Base-by-base conservation (phyloP, 305 asterid genomes). In the Lippia alba region DNA sequence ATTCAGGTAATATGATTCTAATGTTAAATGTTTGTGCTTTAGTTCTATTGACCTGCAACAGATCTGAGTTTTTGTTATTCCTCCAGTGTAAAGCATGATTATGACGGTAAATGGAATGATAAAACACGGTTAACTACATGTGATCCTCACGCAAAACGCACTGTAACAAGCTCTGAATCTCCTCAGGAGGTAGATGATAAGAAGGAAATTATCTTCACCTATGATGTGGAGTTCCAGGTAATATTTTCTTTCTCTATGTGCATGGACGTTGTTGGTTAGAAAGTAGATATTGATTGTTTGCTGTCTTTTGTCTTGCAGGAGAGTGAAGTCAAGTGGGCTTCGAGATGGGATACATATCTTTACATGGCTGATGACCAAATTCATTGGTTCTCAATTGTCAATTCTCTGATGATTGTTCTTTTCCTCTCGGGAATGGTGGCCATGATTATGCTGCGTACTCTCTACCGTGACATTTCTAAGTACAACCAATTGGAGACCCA, bases 351-450 rank as follows among this genome's bases (percentile, higher is more conserved):
- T 61, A 86, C 97, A 1, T 91, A 91, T 73, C 94, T 91, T 60
- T 80, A 83, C 71, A 85, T 91, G 97, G 82, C 96, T 56, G 96
- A 91, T 72, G 97, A 91, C 71, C 96, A 91, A 80, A 88, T 91
- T 55, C 97, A 91, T 75, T 91, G 97, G 97, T 91, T 91, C 84
- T 91, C 97, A 6, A 86, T 91, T 12, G 96, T 91, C 16, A 91
- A 91, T 68, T 91, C 97, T 24, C 78, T 91, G 72, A 88, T 91
- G 96, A 91, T 91, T 68, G 96, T 91, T 71, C 89, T 91, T 60
- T 91, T 91, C 76, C 89, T 91, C 24, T 91, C 97, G 54, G 97
- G 97, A 68, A 88, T 88, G 97, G 97, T 91, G 59, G 97, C 97
- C 40, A 91, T 88, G 96, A 91, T 91, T 76, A 88, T 91, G 97